Evolutionary conservation across 495 filamentous ascomycete species (phyloP), one percentile per base, ranked within the genome.

Genomic region (Podospora conica): DNA sequence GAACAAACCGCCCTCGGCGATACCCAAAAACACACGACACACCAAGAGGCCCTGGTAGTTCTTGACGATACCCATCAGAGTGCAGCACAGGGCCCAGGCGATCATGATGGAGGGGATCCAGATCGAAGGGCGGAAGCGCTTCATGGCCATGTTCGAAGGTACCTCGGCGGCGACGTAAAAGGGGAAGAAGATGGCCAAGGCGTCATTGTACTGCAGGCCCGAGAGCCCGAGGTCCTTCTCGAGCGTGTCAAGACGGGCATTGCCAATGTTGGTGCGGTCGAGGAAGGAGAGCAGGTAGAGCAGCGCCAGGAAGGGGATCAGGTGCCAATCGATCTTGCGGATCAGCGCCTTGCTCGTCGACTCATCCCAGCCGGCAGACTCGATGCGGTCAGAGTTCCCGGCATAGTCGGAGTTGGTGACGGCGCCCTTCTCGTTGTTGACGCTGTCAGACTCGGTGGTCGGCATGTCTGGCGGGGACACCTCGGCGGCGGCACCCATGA

Each of bases 161-260:
- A 91, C 89, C 80, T 95, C 92, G 66, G 90, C 88, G 53, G 88
- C 76, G 28, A 90, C 81, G 75, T 96, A 96, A 48, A 89, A 92
- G 65, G 92, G 84, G 80, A 96, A 96, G 79, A 95, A 96, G 72
- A 94, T 86, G 24, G 87, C 85, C 0, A 95, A 79, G 6, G 85
- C 79, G 25, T 89, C 70, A 61, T 93, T 93, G 75, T 91, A 96
- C 70, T 91, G 84, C 20, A 80, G 68, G 1, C 78, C 80, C 9
- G 62, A n/a, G 83, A 95, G 87, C n/a, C 69, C 63, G 6, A 93
- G 79, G 64, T 87, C 83, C 53, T 78, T 75, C 65, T 87, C 76
- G 12, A 95, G 79, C 29, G 86, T 86, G 65, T 85, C 88, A 55
- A 94, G 84, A 70, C 90, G 90, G 21, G 91, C 91, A 79, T 96